A percentile compares a stretch with the other conserved stretches of the same genome.
Evolutionary conservation across 2,329 filamentous ascomycete genomes (phyloP).

Genomic region (Penicillium sp.): DNA sequence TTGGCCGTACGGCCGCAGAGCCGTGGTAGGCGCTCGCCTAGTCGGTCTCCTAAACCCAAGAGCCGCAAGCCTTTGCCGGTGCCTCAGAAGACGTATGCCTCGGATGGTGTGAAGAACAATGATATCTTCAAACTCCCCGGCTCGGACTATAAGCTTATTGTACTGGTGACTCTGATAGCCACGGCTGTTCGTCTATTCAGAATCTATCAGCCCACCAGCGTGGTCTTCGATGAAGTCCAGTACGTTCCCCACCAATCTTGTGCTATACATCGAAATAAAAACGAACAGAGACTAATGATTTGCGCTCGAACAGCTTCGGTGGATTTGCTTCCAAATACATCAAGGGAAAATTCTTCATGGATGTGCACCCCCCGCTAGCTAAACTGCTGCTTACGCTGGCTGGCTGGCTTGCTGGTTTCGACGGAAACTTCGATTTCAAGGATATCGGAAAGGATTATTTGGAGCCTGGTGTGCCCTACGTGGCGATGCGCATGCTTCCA

Average conservation of each 20-base stretch:
- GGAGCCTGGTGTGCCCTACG: constrained; percentile 91
- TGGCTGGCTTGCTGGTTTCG: constrained; percentile 91
- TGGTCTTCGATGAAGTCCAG: constrained; percentile 99
- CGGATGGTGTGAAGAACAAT: constrained; percentile 69
- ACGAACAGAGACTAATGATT: constrained; percentile 4
- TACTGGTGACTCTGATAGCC: constrained; percentile 71
- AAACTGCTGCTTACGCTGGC: constrained; percentile 96
- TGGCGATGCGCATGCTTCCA: constrained; percentile 93
- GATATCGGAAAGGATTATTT: constrained; percentile 99
- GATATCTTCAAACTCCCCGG: constrained; percentile 85
- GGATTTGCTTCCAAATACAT: constrained; percentile 99
- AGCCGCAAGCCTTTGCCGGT: constrained; percentile 36
- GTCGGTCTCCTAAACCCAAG: constrained; percentile 43
- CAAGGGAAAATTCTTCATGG: constrained; percentile 99
- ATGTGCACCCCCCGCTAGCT: constrained; percentile 95
- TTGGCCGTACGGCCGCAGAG: constrained; percentile 39
- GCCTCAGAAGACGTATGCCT: constrained; percentile 45
- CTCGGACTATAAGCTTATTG: constrained; percentile 78
- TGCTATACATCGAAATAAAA: constrained; percentile 4
- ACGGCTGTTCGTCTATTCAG: constrained; percentile 83
- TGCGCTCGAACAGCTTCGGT: constrained; percentile 69
- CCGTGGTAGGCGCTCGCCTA: constrained; percentile 37
- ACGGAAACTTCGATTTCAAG: constrained; percentile 97
- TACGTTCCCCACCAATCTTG: constrained; percentile 53
- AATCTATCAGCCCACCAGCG: constrained; percentile 93